phyloP scores from a whole-genome alignment of 192 early-diverging fungal genomes.

The Podila horticola region DNA sequence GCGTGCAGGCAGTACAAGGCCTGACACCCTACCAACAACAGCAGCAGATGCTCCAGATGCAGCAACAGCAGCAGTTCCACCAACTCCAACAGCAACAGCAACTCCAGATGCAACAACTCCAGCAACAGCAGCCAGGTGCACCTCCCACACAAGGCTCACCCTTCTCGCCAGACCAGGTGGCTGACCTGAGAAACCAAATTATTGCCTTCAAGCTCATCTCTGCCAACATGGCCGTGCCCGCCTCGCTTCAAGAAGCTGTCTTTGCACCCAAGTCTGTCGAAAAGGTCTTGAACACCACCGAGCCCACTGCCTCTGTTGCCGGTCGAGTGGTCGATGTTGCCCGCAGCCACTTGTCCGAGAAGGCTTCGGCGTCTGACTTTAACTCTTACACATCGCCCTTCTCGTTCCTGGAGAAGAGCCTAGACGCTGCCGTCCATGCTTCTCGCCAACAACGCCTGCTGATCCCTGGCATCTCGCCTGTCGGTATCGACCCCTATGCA shows the following conservation, averaged over 20 bases:
- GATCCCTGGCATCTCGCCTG: conserved; percentile 77
- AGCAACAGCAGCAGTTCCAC: conserved; percentile 59
- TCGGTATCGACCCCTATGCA: conserved; percentile 83
- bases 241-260: conserved; percentile 74
- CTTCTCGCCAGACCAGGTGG: conserved; percentile 72
- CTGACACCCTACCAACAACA: conserved; percentile 42
- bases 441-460: conserved; percentile 76
- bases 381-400: conserved; percentile 67
- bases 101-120: conserved; percentile 53
- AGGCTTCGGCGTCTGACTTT: conserved; percentile 53
- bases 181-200: conserved; percentile 82
- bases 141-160: conserved; percentile 32
- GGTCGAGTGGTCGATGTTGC: conserved; percentile 68
- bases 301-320: conserved; percentile 56
- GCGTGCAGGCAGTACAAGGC: conserved; percentile 25
- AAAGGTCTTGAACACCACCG: conserved; percentile 55
- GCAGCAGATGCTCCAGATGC: conserved; percentile 57
- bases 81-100: conserved; percentile 49
- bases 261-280: conserved; percentile 60
- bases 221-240: conserved; percentile 81
- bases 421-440: conserved; percentile 59
- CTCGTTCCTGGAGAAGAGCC: conserved; percentile 66
- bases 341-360: conserved; percentile 46
- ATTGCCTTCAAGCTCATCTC: conserved; percentile 86
- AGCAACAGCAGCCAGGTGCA: conserved; percentile 38